Base-by-base conservation (phyloP, 176 grass and related monocot genomes). In the Tuctoria greenei region DNA sequence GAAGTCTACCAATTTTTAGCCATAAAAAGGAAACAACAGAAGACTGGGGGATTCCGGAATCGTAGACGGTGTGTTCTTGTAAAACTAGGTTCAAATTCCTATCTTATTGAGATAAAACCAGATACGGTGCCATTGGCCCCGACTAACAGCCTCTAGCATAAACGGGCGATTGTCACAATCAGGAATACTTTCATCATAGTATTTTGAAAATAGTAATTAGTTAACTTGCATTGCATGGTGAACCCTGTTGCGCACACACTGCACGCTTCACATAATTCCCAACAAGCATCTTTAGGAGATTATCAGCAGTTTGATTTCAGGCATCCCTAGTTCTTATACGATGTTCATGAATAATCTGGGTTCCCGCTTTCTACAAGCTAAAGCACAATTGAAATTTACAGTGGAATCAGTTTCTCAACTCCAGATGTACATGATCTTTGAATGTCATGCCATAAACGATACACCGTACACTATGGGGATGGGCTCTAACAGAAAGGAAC, bases 371-470 rank as follows among this genome's bases (percentile, higher is more conserved):
- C 16, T 23, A 66, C 55, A 49, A 63, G 64, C 81, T 69, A 66
- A 80, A 36, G 41, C 37, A 27, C 13, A 15, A 44, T 3, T 72
- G 41, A 84, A 74, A 51, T 71, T 60, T 79, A 80, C 70, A 55
- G 41, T 36, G 64, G 71, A 76, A 88, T 88, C 71, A 61, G 23
- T 76, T 76, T 49, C 61, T 84, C 13, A 84, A 81, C 76, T 79
- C 59, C 81, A 66, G 18, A 71, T 84, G 39, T 88, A 81, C 86
- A 84, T 23, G n/a, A 83, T 75, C 76, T 56, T 80, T 17, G 7
- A 64, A 74, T 83, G 69, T 37, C 44, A 58, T 64, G 46, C 13
- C 56, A 70, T 74, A 74, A 67, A 69, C 36, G 23, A 66, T 38
- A 47, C 11, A 18, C 7, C 74, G 15, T 70, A 78, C 65, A 41